A percentile compares a stretch with the other conserved stretches of the same genome.
These are phyloP conservation scores for Sugiyamaella marilandica DNA, from an alignment of 805 yeast species.

Conservation along the genomic window DNA sequence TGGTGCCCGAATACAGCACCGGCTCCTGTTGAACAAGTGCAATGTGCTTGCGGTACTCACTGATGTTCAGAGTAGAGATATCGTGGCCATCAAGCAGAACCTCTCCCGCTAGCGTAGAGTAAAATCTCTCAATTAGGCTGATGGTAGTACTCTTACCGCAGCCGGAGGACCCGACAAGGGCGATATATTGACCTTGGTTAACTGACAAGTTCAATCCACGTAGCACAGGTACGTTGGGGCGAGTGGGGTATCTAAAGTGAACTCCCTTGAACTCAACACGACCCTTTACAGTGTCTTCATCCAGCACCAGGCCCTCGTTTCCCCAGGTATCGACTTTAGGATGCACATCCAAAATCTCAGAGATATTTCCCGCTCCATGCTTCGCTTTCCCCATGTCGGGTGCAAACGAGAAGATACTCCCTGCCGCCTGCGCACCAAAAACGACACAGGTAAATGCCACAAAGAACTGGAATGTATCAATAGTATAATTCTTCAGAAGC, in stretches of 20 bases:
- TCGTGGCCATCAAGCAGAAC: slow-evolving; percentile 50
- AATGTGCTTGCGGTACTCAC: slow-evolving; percentile 46
- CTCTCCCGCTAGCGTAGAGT: slow-evolving; percentile 45
- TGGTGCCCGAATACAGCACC: slow-evolving; percentile 49
- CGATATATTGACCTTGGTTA: slow-evolving; percentile 50
- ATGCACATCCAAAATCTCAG: slow-evolving; percentile 29
- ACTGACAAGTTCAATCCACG: slow-evolving; percentile 47
- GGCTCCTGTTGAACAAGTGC: slow-evolving; percentile 65
- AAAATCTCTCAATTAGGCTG: slow-evolving; percentile 45
- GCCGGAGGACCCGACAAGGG: slow-evolving; percentile 64
- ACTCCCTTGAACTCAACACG: slow-evolving; percentile 52
- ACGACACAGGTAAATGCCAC: slow-evolving; percentile 37
- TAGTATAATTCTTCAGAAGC: slow-evolving; percentile 30
- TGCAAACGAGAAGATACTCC: slow-evolving; percentile 37
- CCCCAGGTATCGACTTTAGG: slow-evolving; percentile 35
- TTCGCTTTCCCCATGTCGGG: slow-evolving; percentile 42
- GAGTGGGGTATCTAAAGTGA: slow-evolving; percentile 59
- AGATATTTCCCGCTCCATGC: slow-evolving; percentile 33
- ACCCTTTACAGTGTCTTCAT: slow-evolving; percentile 40
- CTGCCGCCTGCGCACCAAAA: slow-evolving; percentile 42
- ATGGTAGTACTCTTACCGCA: slow-evolving; percentile 60
- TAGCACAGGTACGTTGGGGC: slow-evolving; percentile 49
- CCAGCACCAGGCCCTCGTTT: slow-evolving; percentile 28
- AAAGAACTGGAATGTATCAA: slow-evolving; percentile 33
- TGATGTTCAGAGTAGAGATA: slow-evolving; percentile 44